Evolutionary conservation across 495 filamentous ascomycete genomes (phyloP).

Genomic region (Diplogelasinospora grovesii): DNA sequence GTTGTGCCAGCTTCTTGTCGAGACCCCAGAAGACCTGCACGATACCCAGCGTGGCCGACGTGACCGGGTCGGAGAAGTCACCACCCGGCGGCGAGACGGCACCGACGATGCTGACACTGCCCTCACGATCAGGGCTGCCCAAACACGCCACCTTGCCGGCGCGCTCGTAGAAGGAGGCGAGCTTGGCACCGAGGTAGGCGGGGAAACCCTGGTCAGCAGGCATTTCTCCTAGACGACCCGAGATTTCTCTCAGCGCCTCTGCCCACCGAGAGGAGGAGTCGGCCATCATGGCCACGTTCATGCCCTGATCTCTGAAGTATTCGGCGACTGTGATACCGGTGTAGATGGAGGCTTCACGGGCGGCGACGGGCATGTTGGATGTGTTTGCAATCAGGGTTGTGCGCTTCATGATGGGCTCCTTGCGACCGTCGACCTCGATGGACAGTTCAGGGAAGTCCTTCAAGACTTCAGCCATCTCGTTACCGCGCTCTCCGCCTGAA

Average conservation of each 20-base stretch:
- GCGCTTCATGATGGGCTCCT: constrained; percentile 99
- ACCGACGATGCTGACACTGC: constrained; percentile 95
- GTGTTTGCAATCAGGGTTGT: constrained; percentile 98
- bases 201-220: constrained; percentile 99
- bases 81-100: constrained; percentile 95
- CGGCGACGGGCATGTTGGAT: constrained; percentile 99
- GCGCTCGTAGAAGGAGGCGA: constrained; percentile 98
- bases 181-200: constrained; percentile 91
- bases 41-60: constrained; percentile 87
- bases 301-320: constrained; percentile 98
- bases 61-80: constrained; percentile 99
- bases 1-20: constrained; percentile 97
- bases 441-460: constrained; percentile 98
- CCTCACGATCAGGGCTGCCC: constrained; percentile 79
- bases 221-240: constrained; percentile 98
- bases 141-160: constrained; percentile 80
- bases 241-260: constrained; percentile 96
- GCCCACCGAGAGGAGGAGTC: constrained; percentile 98
- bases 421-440: constrained; percentile 82
- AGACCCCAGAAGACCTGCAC: constrained; percentile 99
- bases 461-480: constrained; percentile 99
- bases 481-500: constrained; percentile 95
- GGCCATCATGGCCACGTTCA: constrained; percentile 99
- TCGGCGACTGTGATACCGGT: constrained; percentile 97
- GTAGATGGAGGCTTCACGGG: constrained; percentile 98